A percentile compares a stretch with the other conserved stretches of the same genome.
These are phyloP conservation scores for Saccharomycopsis sp. DNA, from an alignment of 805 yeast species.

Conservation along the genomic window DNA sequence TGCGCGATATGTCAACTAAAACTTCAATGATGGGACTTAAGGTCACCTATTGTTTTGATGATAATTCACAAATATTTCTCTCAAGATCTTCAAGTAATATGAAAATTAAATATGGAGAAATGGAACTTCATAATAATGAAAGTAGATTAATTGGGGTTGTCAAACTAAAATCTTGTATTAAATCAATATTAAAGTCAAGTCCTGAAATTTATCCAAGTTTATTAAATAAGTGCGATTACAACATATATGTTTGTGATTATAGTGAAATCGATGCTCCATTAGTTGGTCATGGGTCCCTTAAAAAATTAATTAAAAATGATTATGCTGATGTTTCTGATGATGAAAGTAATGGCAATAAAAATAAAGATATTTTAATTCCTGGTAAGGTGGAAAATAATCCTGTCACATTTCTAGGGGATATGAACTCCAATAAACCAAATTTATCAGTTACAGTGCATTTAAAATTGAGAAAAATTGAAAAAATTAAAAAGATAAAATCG, in stretches of 20 bases:
- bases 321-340: slow-evolving; percentile 8
- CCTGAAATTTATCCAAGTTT: slow-evolving; percentile 17
- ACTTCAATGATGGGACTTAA: slow-evolving; percentile 20
- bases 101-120: slow-evolving; percentile 19
- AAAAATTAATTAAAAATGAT: slow-evolving; percentile 17
- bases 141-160: slow-evolving; percentile 20
- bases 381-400: slow-evolving; percentile 18
- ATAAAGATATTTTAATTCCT: slow-evolving; percentile 18
- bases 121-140: slow-evolving; percentile 17
- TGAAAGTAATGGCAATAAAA: not conserved
- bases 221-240: slow-evolving; percentile 16
- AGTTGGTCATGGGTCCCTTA: slow-evolving; percentile 19
- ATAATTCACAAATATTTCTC: slow-evolving; percentile 15
- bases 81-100: slow-evolving; percentile 6
- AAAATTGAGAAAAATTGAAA: slow-evolving; percentile 13
- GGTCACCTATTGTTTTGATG: slow-evolving; percentile 19
- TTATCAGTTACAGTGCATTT: slow-evolving; percentile 9
- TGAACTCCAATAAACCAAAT: not conserved
- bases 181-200: slow-evolving; percentile 14
- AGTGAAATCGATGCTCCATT: slow-evolving; percentile 21
- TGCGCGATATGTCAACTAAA: slow-evolving; percentile 16
- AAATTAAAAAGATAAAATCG: not conserved
- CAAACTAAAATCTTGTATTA: slow-evolving; percentile 10
- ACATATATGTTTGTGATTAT: slow-evolving; percentile 20
- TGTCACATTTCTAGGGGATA: not conserved